Evolutionary conservation across 2,329 filamentous ascomycete genomes (phyloP), one percentile per base, ranked within the genome.

Genomic region (Orbilia quercus): DNA sequence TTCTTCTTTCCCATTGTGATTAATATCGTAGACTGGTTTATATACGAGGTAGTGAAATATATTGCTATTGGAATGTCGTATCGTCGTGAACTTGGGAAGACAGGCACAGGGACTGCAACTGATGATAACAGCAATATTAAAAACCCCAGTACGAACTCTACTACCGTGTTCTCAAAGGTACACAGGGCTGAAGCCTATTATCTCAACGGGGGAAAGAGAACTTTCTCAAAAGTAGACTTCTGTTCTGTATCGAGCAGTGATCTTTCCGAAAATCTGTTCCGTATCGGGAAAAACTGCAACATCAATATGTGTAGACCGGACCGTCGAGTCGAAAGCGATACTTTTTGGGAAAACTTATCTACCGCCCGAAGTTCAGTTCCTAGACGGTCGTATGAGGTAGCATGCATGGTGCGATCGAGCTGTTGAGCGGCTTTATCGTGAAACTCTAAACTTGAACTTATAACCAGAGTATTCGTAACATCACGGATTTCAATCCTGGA

Each of bases 1-100:
- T 53, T 59, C 34, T 47, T 47, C 28, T 69, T 69, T 9, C 16
- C 54, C 64, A 69, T 69, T 40, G 5, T 60, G 25, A 36, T 53
- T 6, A 2, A 34, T 51, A 2, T 51, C 18, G 2, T 22, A 57
- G 36, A 57, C 44, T 7, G 14, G n/a, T 40, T 38, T 23, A 5
- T 28, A 12, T 44, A 16, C 36, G 28, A 47, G 31, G 25, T 59
- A 57, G 18, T 7, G 25, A 44, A 2, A 22, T 59, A 20, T 20
- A 9, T 45, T 7, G 18, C 28, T 12, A 28, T 60, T 12, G 36
- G 3, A 7, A 12, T 16, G 36, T 4, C 6, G 18, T 7, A 20
- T 45, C n/a, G n/a, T n/a, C n/a, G n/a, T n/a, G n/a, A n/a, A n/a
- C n/a, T n/a, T n/a, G n/a, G n/a, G n/a, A n/a, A n/a, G n/a, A 16